These are phyloP conservation scores for Leccinum sublutescens DNA, from an alignment of 768 basidiomycete genomes.

Conservation along the genomic window DNA sequence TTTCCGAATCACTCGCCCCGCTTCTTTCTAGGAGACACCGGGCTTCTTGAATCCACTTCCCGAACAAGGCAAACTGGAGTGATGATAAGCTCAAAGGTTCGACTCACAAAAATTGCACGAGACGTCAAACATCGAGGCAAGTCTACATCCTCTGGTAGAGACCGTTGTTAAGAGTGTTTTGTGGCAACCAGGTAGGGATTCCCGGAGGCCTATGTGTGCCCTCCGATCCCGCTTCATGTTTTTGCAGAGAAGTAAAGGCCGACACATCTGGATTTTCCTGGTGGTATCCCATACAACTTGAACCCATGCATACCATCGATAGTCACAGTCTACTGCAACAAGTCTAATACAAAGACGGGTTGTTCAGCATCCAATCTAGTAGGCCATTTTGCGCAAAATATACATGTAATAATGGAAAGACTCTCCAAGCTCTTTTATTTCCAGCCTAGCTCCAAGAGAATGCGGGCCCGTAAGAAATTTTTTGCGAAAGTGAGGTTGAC, in stretches of 20 bases:
- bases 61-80: background rate
- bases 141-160: conserved; percentile 22
- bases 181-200: conserved; percentile 18
- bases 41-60: background rate
- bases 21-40: background rate
- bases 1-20: background rate
- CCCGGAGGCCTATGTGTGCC: background rate
- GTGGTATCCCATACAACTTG: background rate
- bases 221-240: conserved; percentile 15
- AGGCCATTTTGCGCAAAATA: conserved; percentile 45
- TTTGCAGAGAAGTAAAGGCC: conserved; percentile 17
- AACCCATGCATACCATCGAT: background rate
- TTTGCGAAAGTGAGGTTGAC: conserved; percentile 84
- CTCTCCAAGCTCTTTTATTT: conserved; percentile 71
- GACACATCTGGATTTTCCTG: background rate
- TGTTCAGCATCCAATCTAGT: conserved; percentile 5
- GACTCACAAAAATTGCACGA: background rate
- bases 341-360: background rate
- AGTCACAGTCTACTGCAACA: background rate
- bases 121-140: conserved; percentile 24
- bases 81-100: background rate
- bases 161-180: conserved; percentile 16
- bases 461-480: conserved; percentile 52
- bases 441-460: conserved; percentile 54
- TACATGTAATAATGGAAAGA: conserved; percentile 85